A percentile compares a stretch with the other conserved stretches of the same genome.
Evolutionary conservation across 2,329 filamentous ascomycete genomes (phyloP).

Genomic region (Aschersonia sp.): DNA sequence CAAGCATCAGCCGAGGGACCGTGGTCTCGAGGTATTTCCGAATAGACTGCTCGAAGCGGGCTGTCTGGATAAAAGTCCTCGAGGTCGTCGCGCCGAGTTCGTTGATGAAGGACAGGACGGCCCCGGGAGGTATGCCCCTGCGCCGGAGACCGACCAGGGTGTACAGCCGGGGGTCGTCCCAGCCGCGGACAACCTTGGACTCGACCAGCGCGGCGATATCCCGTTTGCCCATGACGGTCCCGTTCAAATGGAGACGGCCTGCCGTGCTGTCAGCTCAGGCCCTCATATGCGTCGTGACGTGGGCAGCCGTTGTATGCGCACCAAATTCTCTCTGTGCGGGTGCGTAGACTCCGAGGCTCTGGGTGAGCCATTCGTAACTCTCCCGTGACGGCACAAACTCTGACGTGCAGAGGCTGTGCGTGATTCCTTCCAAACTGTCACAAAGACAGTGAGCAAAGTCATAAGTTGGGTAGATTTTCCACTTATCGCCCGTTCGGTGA

Average conservation of each 20-base stretch:
- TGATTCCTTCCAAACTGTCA: constrained; percentile 83
- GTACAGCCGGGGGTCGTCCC: constrained; percentile 85
- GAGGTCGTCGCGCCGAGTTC: constrained; percentile 83
- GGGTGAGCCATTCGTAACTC: constrained; percentile 83
- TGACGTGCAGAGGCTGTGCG: constrained; percentile 86
- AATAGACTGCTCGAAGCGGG: constrained; percentile 69
- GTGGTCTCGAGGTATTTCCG: constrained; percentile 76
- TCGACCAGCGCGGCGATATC: constrained; percentile 68
- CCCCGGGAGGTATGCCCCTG: constrained; percentile 73
- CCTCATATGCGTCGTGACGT: too few species aligned
- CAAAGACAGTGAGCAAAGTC: constrained; percentile 85
- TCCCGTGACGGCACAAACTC: constrained; percentile 76
- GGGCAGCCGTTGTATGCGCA: too few species aligned
- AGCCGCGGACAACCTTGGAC: constrained; percentile 61
- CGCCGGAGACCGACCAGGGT: constrained; percentile 73
- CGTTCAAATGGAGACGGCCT: constrained; percentile 50
- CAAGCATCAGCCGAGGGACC: constrained; percentile 77
- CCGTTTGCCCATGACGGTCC: constrained; percentile 77
- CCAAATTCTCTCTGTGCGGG: too few species aligned
- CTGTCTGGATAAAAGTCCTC: constrained; percentile 62
- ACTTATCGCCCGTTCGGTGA: constrained; percentile 65
- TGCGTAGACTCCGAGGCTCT: constrained; percentile 15
- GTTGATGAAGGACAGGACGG: constrained; percentile 77
- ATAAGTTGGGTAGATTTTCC: constrained; percentile 91
- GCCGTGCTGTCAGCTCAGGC: not conserved